A percentile compares a stretch with the other conserved stretches of the same genome.
Evolutionary conservation across 1,139 yeast species (phyloP).

Genomic region (Pichia sp.): DNA sequence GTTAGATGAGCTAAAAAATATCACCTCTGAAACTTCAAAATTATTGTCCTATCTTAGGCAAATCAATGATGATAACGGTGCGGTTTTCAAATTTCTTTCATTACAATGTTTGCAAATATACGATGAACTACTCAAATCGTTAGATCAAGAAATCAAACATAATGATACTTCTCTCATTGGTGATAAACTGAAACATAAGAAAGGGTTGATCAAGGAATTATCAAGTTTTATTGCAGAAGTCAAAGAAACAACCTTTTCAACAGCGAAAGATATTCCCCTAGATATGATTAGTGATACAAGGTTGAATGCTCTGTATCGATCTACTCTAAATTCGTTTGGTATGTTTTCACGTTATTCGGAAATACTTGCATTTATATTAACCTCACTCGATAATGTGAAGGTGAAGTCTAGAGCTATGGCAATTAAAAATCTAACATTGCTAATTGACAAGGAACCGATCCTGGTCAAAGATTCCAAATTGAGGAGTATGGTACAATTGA

Average conservation of each 20-base stretch:
- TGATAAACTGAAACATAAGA: slow-evolving; percentile 1
- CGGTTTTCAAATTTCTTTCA: background rate
- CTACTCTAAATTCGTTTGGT: slow-evolving; percentile 16
- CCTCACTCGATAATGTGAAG: slow-evolving; percentile 43
- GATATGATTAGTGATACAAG: too few relatives aligned
- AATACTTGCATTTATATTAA: slow-evolving; percentile 43
- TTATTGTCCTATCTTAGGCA: too few relatives aligned
- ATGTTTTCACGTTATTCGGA: slow-evolving; percentile 43
- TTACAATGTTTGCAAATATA: too few relatives aligned
- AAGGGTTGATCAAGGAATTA: slow-evolving; percentile 1
- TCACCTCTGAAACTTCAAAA: background rate
- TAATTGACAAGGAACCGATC: slow-evolving; percentile 45
- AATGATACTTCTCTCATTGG: too few relatives aligned
- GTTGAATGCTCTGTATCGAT: slow-evolving; percentile 6
- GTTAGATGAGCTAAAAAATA: too few relatives aligned
- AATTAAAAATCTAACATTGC: slow-evolving; percentile 45
- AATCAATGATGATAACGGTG: too few relatives aligned
- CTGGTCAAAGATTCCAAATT: slow-evolving; percentile 45
- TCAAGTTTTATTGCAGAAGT: background rate
- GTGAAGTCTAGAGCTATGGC: slow-evolving; percentile 61
- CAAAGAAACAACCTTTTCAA: slow-evolving; percentile 2
- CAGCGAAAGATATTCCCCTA: too few relatives aligned
- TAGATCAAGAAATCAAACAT: too few relatives aligned
- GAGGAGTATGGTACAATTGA: slow-evolving; percentile 43
- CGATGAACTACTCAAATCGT: too few relatives aligned